These are phyloP conservation scores for Fusarium irregulare DNA, from an alignment of 2,329 filamentous ascomycete genomes.

Conservation along the genomic window DNA sequence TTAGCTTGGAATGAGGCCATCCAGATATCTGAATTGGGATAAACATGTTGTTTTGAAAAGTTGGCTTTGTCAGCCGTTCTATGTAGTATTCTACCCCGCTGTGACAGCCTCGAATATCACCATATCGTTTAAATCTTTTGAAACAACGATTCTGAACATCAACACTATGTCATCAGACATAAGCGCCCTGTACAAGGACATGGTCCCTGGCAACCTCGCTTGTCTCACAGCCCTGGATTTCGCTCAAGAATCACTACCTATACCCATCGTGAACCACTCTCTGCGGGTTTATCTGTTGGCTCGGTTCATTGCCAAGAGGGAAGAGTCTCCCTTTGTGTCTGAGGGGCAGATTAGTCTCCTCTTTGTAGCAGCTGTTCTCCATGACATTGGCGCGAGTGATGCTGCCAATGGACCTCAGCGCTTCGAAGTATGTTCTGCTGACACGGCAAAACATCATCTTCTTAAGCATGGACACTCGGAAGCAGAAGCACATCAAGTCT, in stretches of 20 bases:
- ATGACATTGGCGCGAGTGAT: conserved; percentile 51
- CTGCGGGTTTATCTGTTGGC: conserved; percentile 47
- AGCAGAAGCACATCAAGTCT: conserved; percentile 46
- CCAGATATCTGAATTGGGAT: not conserved
- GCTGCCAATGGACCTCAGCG: conserved; percentile 47
- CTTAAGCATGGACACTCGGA: conserved; percentile 42
- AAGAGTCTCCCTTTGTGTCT: conserved; percentile 20
- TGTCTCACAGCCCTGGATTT: conserved; percentile 35
- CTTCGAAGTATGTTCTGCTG: conserved; percentile 52
- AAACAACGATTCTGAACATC: conserved; percentile 2
- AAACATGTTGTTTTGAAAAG: not conserved
- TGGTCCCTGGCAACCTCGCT: conserved; percentile 27
- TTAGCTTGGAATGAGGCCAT: conserved; percentile 24
- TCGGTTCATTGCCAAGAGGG: conserved; percentile 37
- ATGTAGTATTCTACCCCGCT: not conserved
- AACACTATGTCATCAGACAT: not conserved
- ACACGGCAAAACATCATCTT: conserved; percentile 48
- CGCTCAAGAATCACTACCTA: conserved; percentile 32
- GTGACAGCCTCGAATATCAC: not conserved
- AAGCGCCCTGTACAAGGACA: not conserved
- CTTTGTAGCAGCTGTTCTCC: conserved; percentile 52
- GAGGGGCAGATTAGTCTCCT: conserved; percentile 38
- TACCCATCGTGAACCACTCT: conserved; percentile 49
- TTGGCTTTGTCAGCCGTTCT: conserved; percentile 20
- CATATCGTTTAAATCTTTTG: not conserved